These are phyloP conservation scores for Lentinula lateritia DNA, from an alignment of 768 basidiomycete species.

Conservation along the genomic window DNA sequence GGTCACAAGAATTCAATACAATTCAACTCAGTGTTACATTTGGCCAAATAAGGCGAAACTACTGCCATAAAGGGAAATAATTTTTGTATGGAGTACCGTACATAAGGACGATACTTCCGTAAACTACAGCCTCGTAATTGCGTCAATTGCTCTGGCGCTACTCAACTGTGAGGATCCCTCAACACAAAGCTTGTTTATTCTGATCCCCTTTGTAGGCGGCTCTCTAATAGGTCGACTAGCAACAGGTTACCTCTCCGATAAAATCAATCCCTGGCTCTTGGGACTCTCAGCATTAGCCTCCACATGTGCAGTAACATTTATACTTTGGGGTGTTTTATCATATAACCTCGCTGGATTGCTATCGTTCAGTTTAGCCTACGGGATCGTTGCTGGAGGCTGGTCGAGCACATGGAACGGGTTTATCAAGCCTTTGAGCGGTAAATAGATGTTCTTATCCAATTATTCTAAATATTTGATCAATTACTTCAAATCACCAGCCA, in stretches of 20 bases:
- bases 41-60: too few relatives aligned
- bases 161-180: conserved; percentile 16
- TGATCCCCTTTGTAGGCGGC: conserved; percentile 1
- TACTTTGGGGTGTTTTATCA: conserved; percentile 25
- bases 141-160: conserved; percentile 16
- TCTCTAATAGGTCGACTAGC: conserved; percentile 19
- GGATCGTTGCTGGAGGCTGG: conserved; percentile 25
- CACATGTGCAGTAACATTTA: conserved; percentile 20
- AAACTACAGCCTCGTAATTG: too few relatives aligned
- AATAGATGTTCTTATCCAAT: neutral
- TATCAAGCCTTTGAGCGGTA: conserved; percentile 9
- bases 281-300: conserved; percentile 13
- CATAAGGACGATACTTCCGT: too few relatives aligned
- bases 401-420: conserved; percentile 24
- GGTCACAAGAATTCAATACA: too few relatives aligned
- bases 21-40: too few relatives aligned
- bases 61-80: too few relatives aligned
- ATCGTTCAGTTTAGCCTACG: conserved; percentile 22
- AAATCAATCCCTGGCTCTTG: conserved; percentile 17
- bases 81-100: too few relatives aligned
- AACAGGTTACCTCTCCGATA: conserved; percentile 21
- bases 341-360: conserved; percentile 19
- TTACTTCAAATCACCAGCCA: neutral
- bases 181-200: neutral
- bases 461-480: too few relatives aligned